phyloP scores from a whole-genome alignment of 176 grass and related monocot species.

The Oryza brachyantha region DNA sequence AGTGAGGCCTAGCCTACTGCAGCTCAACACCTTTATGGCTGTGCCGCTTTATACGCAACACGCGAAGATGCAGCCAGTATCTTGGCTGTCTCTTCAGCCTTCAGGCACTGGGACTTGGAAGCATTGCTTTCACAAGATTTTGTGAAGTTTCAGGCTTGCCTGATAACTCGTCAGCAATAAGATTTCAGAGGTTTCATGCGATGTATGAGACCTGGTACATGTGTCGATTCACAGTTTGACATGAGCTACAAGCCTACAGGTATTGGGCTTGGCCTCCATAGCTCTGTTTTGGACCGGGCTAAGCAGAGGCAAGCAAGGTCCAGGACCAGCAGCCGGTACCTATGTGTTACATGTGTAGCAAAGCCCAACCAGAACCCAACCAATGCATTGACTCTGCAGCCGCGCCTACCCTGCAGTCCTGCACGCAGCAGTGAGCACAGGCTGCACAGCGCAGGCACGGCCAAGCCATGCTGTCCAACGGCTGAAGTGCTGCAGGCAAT shows the following conservation, averaged over 20 bases:
- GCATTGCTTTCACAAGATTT: neutral
- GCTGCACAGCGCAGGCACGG: neutral
- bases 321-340: neutral
- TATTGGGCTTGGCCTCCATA: neutral
- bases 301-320: neutral
- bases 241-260: neutral
- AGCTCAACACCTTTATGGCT: neutral
- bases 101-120: neutral
- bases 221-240: neutral
- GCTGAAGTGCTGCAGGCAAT: neutral
- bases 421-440: too few relatives aligned
- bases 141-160: neutral
- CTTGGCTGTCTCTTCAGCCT: neutral
- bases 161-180: neutral
- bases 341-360: too few relatives aligned
- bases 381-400: neutral
- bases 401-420: neutral
- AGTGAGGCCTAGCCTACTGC: neutral
- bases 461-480: neutral
- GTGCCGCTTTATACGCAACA: neutral
- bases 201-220: too few relatives aligned
- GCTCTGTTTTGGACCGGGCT: neutral
- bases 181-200: neutral
- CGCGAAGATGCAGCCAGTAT: neutral
- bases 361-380: neutral